Evolutionary conservation across 371 early-diverging fungal genomes (phyloP), one percentile per base, ranked within the genome.

Genomic region (Apophysomyces elegans): DNA sequence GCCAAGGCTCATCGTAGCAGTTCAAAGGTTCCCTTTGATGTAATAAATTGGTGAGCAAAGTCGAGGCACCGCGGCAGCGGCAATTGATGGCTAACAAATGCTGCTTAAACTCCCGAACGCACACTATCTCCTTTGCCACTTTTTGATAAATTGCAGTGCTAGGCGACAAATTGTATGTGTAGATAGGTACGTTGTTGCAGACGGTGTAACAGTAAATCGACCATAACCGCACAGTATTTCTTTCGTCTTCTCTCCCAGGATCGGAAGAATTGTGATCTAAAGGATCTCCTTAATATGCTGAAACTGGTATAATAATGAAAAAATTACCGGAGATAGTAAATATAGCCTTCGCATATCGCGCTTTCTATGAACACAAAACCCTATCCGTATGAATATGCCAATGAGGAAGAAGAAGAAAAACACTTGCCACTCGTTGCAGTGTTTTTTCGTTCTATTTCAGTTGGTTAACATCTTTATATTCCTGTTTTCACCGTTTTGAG

Each of bases 61-160:
- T 90, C 0, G 89, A 85, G 0, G 86, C 83, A 7, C 92, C 93
- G 4, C 83, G 79, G 61, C 90, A 90, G 5, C 90, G 74, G 50
- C 88, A 87, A 56, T 85, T 89, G 73, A 89, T 86, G 0, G 84
- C 91, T 6, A 93, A 58, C 14, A 91, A 67, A 54, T 89, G 80
- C 64, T 93, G 92, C 69, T 90, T 89, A 62, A 93, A 82, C 59
- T 91, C 90, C 6, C 85, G 80, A 14, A 88, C 83, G 57, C 91
- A 93, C 38, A 91, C 85, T 37, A 86, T 85, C 58, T 86, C 87
- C 47, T 84, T 85, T 6, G 88, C 85, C 43, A 86, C 76, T 59
- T 87, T 88, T 66, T 90, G 91, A 61, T 85, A 90, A 21, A 82
- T 69, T 26, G 86, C 87, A 1, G 90, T 88, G 47, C 87, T 88